These are phyloP conservation scores for Lepidium campestre DNA, from an alignment of 441 rosid genomes.

Conservation along the genomic window DNA sequence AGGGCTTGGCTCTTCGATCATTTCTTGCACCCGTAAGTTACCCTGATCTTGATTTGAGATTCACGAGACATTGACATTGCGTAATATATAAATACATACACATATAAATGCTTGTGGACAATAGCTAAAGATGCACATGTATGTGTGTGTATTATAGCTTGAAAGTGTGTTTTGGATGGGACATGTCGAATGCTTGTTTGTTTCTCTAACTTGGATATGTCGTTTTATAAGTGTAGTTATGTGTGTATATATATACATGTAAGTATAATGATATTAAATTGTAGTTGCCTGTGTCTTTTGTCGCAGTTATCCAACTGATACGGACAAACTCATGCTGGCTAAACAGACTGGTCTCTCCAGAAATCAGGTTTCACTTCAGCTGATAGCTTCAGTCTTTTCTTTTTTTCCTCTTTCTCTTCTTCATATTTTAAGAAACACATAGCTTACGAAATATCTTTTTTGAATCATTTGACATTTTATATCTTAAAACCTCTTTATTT, in stretches of 20 bases:
- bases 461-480: too few relatives aligned
- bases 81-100: too few relatives aligned
- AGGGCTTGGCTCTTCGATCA: slow-evolving; percentile 89
- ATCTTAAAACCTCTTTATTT: too few relatives aligned
- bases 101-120: slow-evolving; percentile 8
- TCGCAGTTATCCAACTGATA: slow-evolving; percentile 79
- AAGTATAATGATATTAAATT: not conserved
- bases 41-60: not conserved
- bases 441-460: too few relatives aligned
- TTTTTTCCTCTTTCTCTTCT: not conserved
- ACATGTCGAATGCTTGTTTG: slow-evolving; percentile 27
- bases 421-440: not conserved
- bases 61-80: too few relatives aligned
- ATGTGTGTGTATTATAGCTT: not conserved
- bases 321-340: slow-evolving; percentile 85
- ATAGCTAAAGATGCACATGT: not conserved
- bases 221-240: slow-evolving; percentile 14
- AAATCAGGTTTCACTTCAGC: slow-evolving; percentile 61
- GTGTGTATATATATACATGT: not conserved
- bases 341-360: slow-evolving; percentile 87
- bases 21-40: slow-evolving; percentile 87
- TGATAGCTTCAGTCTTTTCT: slow-evolving; percentile 1
- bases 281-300: slow-evolving; percentile 19
- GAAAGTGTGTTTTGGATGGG: slow-evolving; percentile 25
- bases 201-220: slow-evolving; percentile 18